These are phyloP conservation scores for Salix dunnii DNA, from an alignment of 345 rosid genomes.

Conservation along the genomic window DNA sequence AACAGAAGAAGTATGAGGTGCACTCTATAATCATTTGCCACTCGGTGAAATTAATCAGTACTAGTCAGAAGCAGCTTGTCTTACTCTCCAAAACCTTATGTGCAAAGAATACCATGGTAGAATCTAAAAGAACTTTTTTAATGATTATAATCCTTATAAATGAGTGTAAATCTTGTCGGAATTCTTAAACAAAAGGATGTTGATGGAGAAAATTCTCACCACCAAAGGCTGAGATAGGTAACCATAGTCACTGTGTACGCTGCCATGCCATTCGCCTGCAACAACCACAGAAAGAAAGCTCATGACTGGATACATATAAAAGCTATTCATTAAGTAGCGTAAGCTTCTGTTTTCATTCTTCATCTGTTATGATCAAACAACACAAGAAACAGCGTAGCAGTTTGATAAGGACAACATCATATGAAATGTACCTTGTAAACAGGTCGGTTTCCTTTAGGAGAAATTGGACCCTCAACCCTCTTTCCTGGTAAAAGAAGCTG, in stretches of 20 bases:
- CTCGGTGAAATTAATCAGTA: conserved; percentile 1
- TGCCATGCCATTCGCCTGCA: conserved; percentile 89
- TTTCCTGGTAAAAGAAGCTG: conserved; percentile 91
- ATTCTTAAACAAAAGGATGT: conserved; percentile 1
- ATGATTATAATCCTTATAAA: neutral
- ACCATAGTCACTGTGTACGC: conserved; percentile 72
- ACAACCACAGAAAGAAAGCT: conserved; percentile 17
- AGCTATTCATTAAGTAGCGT: neutral
- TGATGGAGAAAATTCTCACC: conserved; percentile 51
- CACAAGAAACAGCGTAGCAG: neutral
- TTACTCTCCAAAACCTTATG: neutral
- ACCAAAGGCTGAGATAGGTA: conserved; percentile 86
- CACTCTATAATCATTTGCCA: neutral
- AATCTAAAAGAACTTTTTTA: neutral
- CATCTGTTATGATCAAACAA: neutral
- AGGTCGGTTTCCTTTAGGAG: conserved; percentile 85
- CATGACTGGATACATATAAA: conserved; percentile 3
- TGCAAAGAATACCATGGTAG: neutral
- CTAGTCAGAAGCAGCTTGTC: neutral
- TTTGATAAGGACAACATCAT: neutral
- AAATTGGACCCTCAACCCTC: conserved; percentile 80
- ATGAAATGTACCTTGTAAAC: conserved; percentile 65
- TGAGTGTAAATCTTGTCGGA: neutral
- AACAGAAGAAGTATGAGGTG: neutral
- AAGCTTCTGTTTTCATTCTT: neutral